Evolutionary conservation across 345 rosid genomes (phyloP).

Genomic region (Firmiana major): DNA sequence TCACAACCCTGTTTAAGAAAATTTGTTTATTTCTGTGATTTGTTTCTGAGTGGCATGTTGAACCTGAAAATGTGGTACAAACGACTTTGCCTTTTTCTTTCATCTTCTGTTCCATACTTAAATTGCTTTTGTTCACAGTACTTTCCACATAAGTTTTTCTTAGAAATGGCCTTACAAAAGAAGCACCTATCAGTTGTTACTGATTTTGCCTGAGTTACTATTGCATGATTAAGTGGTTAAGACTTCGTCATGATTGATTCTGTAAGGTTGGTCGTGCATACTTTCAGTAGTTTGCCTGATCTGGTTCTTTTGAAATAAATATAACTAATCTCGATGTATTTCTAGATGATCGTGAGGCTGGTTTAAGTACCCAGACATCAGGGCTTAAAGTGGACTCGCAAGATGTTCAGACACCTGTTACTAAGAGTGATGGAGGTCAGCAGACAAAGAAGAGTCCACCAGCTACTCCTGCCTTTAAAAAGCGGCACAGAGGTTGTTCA

Average conservation of each 20-base stretch:
- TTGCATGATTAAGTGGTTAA: background rate
- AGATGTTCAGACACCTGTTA: constrained; percentile 28
- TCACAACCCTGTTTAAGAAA: background rate
- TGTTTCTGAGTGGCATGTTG: background rate
- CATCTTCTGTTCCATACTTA: background rate
- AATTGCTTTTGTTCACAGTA: background rate
- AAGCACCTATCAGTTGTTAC: background rate
- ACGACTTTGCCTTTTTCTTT: background rate
- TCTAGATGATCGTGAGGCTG: constrained; percentile 27
- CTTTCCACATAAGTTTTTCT: background rate
- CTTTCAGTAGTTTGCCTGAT: constrained; percentile 8
- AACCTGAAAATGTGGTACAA: background rate
- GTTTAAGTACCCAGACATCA: constrained; percentile 17
- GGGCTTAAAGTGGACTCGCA: constrained; percentile 34
- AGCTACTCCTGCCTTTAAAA: constrained; percentile 62
- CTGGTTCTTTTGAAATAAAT: constrained; percentile 8
- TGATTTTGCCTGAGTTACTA: background rate
- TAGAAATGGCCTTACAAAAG: background rate
- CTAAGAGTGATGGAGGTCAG: constrained; percentile 42
- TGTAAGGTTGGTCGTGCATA: constrained; percentile 7
- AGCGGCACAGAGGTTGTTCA: constrained; percentile 85
- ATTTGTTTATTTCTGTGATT: background rate
- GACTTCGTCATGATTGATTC: constrained; percentile 1
- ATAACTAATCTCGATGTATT: background rate
- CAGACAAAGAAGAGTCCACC: constrained; percentile 44